Conservation (phyloP, 176 grass and related monocot genomes). For the Aechmea fasciata region DNA sequence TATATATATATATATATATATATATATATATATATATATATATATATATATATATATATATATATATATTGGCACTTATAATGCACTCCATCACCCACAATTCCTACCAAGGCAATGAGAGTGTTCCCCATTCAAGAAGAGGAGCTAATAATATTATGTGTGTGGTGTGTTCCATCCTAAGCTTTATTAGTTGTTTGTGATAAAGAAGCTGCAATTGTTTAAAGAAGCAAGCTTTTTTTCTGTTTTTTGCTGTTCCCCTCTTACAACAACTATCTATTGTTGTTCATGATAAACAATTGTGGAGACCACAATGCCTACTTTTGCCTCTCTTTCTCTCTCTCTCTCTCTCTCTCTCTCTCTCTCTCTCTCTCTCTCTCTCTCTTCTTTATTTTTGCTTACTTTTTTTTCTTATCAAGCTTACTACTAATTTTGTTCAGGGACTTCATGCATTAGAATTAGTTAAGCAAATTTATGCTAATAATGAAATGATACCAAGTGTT, state of each 20-base stretch:
- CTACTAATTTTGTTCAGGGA: not conserved
- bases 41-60: no score
- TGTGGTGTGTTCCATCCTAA: not conserved
- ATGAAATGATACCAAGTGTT: not conserved
- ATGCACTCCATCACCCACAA: not conserved
- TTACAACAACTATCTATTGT: no score
- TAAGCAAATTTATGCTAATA: not conserved
- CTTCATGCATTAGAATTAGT: not conserved
- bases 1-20: no score
- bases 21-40: no score
- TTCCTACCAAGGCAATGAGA: constrained; percentile 3
- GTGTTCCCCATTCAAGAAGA: constrained; percentile 5
- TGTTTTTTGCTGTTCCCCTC: no score
- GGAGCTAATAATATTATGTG: not conserved
- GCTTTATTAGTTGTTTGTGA: not conserved
- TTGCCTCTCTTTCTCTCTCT: no score
- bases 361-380: not conserved
- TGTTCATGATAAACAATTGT: no score
- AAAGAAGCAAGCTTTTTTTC: no score
- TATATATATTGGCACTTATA: not conserved
- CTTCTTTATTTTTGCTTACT: not conserved
- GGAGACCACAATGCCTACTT: no score
- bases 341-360: no score
- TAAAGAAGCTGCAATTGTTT: no score
- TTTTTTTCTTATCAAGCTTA: not conserved